These are phyloP conservation scores for Cladosporium sp. DNA, from an alignment of 2,329 filamentous ascomycete genomes.

Conservation along the genomic window DNA sequence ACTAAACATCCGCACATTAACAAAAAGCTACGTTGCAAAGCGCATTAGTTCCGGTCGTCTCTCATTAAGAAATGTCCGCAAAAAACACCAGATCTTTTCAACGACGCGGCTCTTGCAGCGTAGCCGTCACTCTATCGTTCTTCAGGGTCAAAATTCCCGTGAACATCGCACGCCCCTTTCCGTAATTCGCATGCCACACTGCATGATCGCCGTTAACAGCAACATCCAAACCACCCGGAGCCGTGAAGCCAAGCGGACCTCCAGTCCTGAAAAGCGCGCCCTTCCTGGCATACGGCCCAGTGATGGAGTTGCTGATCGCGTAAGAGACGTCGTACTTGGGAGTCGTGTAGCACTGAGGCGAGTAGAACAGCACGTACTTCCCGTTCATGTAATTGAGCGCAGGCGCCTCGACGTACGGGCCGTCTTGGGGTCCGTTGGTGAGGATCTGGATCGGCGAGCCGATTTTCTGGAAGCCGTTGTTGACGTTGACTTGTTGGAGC, in stretches of 20 bases:
- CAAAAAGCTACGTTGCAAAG: too few species aligned
- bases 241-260: conserved; percentile 19
- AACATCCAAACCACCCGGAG: conserved; percentile 30
- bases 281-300: conserved; percentile 23
- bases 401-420: conserved; percentile 32
- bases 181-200: conserved; percentile 29
- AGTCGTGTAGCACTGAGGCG: conserved; percentile 26
- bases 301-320: conserved; percentile 23
- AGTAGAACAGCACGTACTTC: conserved; percentile 31
- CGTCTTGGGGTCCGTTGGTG: conserved; percentile 25
- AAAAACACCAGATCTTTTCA: too few species aligned
- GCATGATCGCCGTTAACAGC: conserved; percentile 28
- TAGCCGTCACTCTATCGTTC: conserved; percentile 13
- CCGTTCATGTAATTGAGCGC: conserved; percentile 24
- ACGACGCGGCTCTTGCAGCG: background rate
- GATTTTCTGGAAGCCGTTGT: conserved; percentile 23
- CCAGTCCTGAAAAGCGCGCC: conserved; percentile 26
- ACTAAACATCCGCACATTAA: too few species aligned
- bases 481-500: conserved; percentile 24
- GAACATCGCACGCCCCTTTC: conserved; percentile 18
- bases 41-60: too few species aligned
- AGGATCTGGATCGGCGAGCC: conserved; percentile 23
- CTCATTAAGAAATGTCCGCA: too few species aligned
- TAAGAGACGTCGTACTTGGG: conserved; percentile 28
- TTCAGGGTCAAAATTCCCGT: conserved; percentile 15